A percentile compares a stretch with the other conserved stretches of the same genome.
Evolutionary conservation across 192 early-diverging fungal genomes (phyloP).

Genomic region (Chytriomyces sp.): DNA sequence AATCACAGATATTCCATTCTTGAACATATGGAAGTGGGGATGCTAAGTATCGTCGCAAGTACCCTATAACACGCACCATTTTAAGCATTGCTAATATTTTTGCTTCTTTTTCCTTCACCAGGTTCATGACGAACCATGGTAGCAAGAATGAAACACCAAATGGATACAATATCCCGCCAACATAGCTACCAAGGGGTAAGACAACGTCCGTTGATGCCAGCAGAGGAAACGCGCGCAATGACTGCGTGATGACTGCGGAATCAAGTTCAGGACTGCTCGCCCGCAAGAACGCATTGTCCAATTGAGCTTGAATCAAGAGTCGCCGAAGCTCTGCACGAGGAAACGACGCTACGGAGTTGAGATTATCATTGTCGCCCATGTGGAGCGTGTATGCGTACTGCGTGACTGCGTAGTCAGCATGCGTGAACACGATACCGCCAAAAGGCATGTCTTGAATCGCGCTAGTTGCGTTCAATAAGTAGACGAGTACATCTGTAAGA

Average conservation of each 20-base stretch:
- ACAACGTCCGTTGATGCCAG: constrained; percentile 48
- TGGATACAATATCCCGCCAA: constrained; percentile 69
- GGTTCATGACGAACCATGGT: constrained; percentile 68
- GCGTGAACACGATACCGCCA: constrained; percentile 57
- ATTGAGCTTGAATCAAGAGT: constrained; percentile 49
- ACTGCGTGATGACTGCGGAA: constrained; percentile 61
- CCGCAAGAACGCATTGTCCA: constrained; percentile 42
- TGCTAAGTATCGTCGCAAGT: constrained; percentile 50
- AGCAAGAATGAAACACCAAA: constrained; percentile 73
- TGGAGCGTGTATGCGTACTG: constrained; percentile 58
- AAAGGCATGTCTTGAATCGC: constrained; percentile 57
- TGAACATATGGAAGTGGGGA: neutral
- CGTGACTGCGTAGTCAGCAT: constrained; percentile 46
- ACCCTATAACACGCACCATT: constrained; percentile 72
- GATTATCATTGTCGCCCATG: constrained; percentile 49
- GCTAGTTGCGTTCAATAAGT: constrained; percentile 24
- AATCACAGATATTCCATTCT: constrained; percentile 63
- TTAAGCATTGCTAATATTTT: constrained; percentile 1
- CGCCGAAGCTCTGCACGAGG: constrained; percentile 53
- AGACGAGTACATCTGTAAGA: constrained; percentile 2
- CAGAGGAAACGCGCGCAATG: constrained; percentile 61
- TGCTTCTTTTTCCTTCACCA: constrained; percentile 74
- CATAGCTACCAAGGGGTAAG: constrained; percentile 53
- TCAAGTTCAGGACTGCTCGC: constrained; percentile 33
- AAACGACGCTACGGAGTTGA: constrained; percentile 49